Conservation (phyloP, 768 basidiomycete genomes). For the Hypsizygus marmoreus region DNA sequence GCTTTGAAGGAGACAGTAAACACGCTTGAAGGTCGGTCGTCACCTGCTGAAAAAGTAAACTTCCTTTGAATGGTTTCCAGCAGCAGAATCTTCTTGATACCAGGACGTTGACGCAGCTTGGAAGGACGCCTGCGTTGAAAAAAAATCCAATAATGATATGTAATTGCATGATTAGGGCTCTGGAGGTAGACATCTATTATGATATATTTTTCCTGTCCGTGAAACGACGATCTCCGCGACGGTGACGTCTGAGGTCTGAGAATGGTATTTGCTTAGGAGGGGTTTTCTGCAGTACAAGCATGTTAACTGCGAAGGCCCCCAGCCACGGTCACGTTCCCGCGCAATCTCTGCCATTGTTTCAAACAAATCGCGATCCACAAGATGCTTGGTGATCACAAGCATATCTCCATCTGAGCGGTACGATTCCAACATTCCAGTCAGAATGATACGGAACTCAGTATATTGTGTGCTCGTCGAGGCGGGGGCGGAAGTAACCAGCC, state of each 20-base stretch:
- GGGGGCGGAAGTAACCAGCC: conserved; percentile 77
- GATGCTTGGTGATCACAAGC: conserved; percentile 78
- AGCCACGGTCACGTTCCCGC: conserved; percentile 60
- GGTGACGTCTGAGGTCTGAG: too few relatives aligned
- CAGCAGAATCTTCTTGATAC: conserved; percentile 8
- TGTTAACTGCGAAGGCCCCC: conserved; percentile 50
- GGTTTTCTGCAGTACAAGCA: conserved; percentile 59
- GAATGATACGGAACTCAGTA: conserved; percentile 87
- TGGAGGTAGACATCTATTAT: conserved; percentile 40
- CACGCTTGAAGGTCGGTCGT: conserved; percentile 32
- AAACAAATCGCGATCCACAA: conserved; percentile 83
- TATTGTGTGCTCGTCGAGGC: conserved; percentile 69
- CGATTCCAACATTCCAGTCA: conserved; percentile 94
- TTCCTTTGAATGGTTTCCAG: conserved; percentile 3
- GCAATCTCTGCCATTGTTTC: conserved; percentile 63
- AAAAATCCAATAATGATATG: too few relatives aligned
- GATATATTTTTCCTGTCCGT: conserved; percentile 63
- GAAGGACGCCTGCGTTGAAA: too few relatives aligned
- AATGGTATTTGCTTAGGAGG: conserved; percentile 27
- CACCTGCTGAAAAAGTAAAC: not conserved
- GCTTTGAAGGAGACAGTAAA: conserved; percentile 65
- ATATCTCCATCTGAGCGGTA: conserved; percentile 93
- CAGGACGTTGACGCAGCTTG: too few relatives aligned
- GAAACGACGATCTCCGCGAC: conserved; percentile 43
- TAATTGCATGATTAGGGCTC: conserved; percentile 11